Conservation (phyloP, 176 grass and related monocot genomes). For the Aegilops umbellulata region DNA sequence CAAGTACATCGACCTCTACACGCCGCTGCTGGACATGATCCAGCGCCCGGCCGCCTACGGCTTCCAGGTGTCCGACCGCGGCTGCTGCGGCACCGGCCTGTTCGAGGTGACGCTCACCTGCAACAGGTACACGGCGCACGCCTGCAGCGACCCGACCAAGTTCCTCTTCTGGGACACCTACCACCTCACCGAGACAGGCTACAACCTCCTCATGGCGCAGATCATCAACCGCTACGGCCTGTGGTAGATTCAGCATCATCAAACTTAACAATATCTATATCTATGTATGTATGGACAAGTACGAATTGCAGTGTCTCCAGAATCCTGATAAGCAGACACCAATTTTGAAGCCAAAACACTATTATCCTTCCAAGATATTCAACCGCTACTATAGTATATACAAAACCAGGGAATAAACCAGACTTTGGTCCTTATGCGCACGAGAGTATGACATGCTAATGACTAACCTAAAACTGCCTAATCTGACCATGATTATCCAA, state of each 20-base stretch:
- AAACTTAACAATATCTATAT: neutral
- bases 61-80: slow-evolving; percentile 59
- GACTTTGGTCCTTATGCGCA: slow-evolving; percentile 14
- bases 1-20: slow-evolving; percentile 66
- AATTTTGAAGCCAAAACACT: neutral
- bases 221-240: slow-evolving; percentile 41
- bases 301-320: neutral
- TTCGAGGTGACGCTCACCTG: slow-evolving; percentile 73
- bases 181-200: slow-evolving; percentile 79
- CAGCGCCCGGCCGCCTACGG: slow-evolving; percentile 57
- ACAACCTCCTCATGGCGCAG: slow-evolving; percentile 48
- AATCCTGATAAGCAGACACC: neutral
- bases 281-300: too few relatives aligned
- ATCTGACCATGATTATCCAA: slow-evolving; percentile 24
- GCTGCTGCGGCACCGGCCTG: slow-evolving; percentile 79
- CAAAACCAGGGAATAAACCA: slow-evolving; percentile 34
- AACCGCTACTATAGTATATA: slow-evolving; percentile 18
- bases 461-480: slow-evolving; percentile 42
- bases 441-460: slow-evolving; percentile 21
- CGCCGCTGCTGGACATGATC: slow-evolving; percentile 70
- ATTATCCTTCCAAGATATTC: neutral
- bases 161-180: slow-evolving; percentile 84
- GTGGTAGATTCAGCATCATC: neutral
- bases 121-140: slow-evolving; percentile 49
- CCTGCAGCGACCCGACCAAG: slow-evolving; percentile 52